Percentiles rank a stretch among this genome's conserved stretches.
These are phyloP conservation scores for Gentiana macrophylla DNA, from an alignment of 257 asterid genomes.

Conservation along the genomic window DNA sequence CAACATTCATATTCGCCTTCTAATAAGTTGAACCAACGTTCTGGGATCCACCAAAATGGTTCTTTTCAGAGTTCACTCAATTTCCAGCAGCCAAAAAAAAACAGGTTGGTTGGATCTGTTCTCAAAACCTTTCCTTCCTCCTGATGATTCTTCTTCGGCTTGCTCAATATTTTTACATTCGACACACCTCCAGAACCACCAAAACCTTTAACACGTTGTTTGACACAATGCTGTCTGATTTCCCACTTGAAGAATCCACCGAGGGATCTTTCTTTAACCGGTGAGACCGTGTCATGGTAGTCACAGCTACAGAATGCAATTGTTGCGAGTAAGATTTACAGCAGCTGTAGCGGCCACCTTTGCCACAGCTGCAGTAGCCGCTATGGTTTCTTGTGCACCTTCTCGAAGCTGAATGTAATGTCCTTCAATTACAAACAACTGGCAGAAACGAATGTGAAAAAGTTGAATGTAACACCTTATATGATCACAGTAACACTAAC, in stretches of 20 bases:
- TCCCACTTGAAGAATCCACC: conserved; percentile 30
- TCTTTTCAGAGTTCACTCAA: conserved; percentile 24
- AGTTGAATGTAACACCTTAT: no score
- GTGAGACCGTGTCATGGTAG: conserved; percentile 79
- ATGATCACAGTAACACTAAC: no score
- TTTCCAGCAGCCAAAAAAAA: conserved; percentile 19
- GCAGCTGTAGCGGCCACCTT: conserved; percentile 90
- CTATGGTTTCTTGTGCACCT: no score
- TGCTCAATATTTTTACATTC: conserved; percentile 48
- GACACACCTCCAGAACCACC: conserved; percentile 36
- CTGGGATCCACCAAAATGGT: conserved; percentile 25
- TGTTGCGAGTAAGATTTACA: conserved; percentile 23
- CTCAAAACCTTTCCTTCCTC: conserved; percentile 32
- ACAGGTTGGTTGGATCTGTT: conserved; percentile 22
- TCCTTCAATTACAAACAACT: no score
- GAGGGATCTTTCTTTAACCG: conserved; percentile 38
- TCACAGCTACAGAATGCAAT: conserved; percentile 69
- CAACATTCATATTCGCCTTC: conserved; percentile 27
- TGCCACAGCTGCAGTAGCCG: conserved; percentile 55
- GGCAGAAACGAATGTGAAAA: no score
- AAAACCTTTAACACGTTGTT: conserved; percentile 31
- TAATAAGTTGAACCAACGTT: conserved; percentile 31
- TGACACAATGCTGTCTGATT: conserved; percentile 4
- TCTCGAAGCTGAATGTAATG: no score
- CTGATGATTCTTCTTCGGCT: conserved; percentile 30